Evolutionary conservation across 192 early-diverging fungal species (phyloP), one percentile per base, ranked within the genome.

Genomic region (Umbelopsis isabellina): DNA sequence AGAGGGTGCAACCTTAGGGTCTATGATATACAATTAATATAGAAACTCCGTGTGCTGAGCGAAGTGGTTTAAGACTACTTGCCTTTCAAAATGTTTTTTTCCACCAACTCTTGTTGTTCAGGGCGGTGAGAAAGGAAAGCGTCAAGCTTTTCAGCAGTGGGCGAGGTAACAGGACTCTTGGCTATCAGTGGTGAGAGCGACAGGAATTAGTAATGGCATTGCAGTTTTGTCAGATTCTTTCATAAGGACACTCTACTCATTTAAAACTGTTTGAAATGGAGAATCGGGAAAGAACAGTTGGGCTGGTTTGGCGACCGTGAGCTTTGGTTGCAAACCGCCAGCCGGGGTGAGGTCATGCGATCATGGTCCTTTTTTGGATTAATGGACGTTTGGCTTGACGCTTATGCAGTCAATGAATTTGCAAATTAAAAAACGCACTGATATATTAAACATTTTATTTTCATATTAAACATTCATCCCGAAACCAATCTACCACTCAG

Each of bases 31-130:
- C 30, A 16, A 44, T 20, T 6, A 69, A 33, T 53, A 37, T 23
- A 23, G 18, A 33, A 23, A 30, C 50, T 71, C 4, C 37, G 37
- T 41, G 37, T 41, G 5, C 37, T 41, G 10, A 41, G 37, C 37
- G 7, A 41, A 5, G 1, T 20, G 27, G 7, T 20, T 37, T 13
- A 15, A 21, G 33, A 41, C 2, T 2, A 52, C 5, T 67, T 78
- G 80, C 82, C 80, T 77, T 84, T 83, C 47, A 91, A 75, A 20
- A 91, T 88, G 50, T 87, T 87, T 74, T 72, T 81, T 15, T 83
- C 74, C 25, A 85, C 83, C 15, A 91, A 84, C 47, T 86, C 84
- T 21, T 82, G 79, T 22, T 73, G 74, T 23, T 86, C 81, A 22
- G 88, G 87, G 50, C 90, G 84, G 30, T 82, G 76, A 72, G 84